These are phyloP conservation scores for Globisporangium camurandrum DNA, from an alignment of 352 stramenopile genomes.

Conservation along the genomic window DNA sequence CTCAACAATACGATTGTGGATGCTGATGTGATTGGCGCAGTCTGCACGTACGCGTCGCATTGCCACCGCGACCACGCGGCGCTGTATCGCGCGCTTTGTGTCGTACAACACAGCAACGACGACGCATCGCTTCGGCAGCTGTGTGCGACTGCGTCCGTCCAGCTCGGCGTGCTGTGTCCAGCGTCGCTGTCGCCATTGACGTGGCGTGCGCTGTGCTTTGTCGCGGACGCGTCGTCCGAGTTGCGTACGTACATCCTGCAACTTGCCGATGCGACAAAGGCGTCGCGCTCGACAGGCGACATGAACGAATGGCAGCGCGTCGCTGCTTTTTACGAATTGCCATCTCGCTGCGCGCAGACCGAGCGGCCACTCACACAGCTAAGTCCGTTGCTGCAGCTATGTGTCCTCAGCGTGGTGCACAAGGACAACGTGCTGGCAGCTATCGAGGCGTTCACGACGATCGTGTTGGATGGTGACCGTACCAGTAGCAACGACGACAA, in stretches of 20 bases:
- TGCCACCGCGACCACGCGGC: slow-evolving; percentile 1
- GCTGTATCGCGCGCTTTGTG: slow-evolving; percentile 7
- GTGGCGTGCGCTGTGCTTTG: slow-evolving; percentile 25
- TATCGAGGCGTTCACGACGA: slow-evolving; percentile 24
- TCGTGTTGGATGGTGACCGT: too few species aligned
- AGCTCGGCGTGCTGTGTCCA: slow-evolving; percentile 19
- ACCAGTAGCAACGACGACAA: not conserved
- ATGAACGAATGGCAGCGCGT: slow-evolving; percentile 18
- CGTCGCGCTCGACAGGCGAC: too few species aligned
- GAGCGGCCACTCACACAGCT: not conserved
- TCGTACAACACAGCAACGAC: slow-evolving; percentile 8
- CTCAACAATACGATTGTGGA: not conserved
- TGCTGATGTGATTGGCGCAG: not conserved
- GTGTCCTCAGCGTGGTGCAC: slow-evolving; percentile 18
- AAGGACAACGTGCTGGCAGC: slow-evolving; percentile 19
- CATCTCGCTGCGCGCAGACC: slow-evolving; percentile 2
- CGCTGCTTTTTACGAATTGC: not conserved
- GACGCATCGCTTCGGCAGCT: slow-evolving; percentile 1
- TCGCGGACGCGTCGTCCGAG: slow-evolving; percentile 17
- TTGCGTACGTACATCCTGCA: slow-evolving; percentile 23
- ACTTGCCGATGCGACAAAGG: slow-evolving; percentile 10
- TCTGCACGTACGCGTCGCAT: not conserved
- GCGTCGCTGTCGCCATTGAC: slow-evolving; percentile 7
- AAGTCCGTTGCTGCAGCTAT: slow-evolving; percentile 17
- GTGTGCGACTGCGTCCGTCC: slow-evolving; percentile 2